Evolutionary conservation across 331 rosid species (phyloP), one percentile per base, ranked within the genome.

Genomic region (Spiraea crenata): DNA sequence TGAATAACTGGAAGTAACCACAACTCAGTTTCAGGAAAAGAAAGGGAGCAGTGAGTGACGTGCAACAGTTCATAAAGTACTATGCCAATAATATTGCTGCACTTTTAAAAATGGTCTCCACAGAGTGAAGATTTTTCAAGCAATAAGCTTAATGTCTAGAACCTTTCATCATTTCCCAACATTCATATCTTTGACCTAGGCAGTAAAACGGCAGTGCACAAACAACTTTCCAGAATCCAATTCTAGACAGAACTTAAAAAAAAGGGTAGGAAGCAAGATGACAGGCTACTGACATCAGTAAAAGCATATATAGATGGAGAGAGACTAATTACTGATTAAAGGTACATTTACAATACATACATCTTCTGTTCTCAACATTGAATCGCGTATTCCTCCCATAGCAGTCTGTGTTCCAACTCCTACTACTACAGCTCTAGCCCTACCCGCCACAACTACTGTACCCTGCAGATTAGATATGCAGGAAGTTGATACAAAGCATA

Each of bases 351-450:
- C 54, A 76, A 66, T 31, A 54, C 93, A 87, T 89, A 93, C 99
- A 82, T 93, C 99, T 80, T 91, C 97, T 9, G 99, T 93, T 81
- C 58, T 95, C 83, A 89, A 67, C 92, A 93, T 89, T 46, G 97
- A 89, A 76, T 91, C 99, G 7, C 91, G 95, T 77, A 93, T 93
- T 79, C 82, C 84, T 10, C 99, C 97, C 99, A 93, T 93, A 74
- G 99, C 99, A 70, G 97, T 93, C 67, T 91, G 90, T 56, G 91
- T 77, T 79, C 99, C 97, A 75, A 93, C 96, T 65, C 96, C 96
- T 51, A 91, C 96, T 72, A 93, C 99, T 50, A 86, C 56, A 72
- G 99, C 99, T 83, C 99, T 85, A 65, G 92, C 96, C 87, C 99
- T 87, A 74, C 99, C 99, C 82, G 95, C 96, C 82, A 93, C 99